Evolutionary conservation across 2,329 filamentous ascomycete species (phyloP).

Genomic region (Bimuria novae-zelandiae): DNA sequence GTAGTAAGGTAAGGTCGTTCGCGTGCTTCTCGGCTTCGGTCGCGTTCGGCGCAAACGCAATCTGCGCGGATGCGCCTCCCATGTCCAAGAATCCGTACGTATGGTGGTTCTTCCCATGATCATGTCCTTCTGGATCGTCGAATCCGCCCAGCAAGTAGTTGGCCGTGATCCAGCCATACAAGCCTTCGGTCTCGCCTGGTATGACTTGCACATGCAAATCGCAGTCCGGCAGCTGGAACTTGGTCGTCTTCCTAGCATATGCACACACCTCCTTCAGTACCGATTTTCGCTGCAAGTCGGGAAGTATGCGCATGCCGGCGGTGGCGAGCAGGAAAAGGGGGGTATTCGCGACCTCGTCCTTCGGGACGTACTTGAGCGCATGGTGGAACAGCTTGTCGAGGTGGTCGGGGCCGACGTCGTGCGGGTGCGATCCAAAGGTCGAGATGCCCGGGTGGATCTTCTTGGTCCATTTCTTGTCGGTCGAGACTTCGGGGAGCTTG

Average conservation of each 20-base stretch:
- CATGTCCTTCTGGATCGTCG: slow-evolving; percentile 72
- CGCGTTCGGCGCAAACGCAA: slow-evolving; percentile 92
- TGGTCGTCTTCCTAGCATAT: slow-evolving; percentile 76
- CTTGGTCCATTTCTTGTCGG: slow-evolving; percentile 85
- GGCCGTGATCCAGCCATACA: slow-evolving; percentile 97
- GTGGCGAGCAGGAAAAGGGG: slow-evolving; percentile 96
- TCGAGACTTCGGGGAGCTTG: slow-evolving; percentile 77
- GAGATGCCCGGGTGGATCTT: slow-evolving; percentile 94
- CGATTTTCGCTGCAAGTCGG: slow-evolving; percentile 70
- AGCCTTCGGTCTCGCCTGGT: slow-evolving; percentile 88
- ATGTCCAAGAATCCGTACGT: slow-evolving; percentile 98
- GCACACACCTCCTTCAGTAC: slow-evolving; percentile 80
- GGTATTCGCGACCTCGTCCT: slow-evolving; percentile 76
- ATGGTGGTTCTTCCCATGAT: slow-evolving; percentile 84
- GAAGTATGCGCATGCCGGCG: slow-evolving; percentile 88
- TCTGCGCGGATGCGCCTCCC: slow-evolving; percentile 96
- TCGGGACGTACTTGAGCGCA: slow-evolving; percentile 77
- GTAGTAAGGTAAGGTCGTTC: slow-evolving; percentile 83
- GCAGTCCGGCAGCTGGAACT: slow-evolving; percentile 90
- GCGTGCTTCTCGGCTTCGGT: slow-evolving; percentile 91
- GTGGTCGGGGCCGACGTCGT: slow-evolving; percentile 79
- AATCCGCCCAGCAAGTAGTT: slow-evolving; percentile 96
- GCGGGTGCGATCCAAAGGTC: slow-evolving; percentile 78
- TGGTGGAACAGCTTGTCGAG: slow-evolving; percentile 79
- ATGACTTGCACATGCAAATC: slow-evolving; percentile 90